These are phyloP conservation scores for Westerdykella aurantiaca DNA, from an alignment of 2,329 filamentous ascomycete species.

Conservation along the genomic window DNA sequence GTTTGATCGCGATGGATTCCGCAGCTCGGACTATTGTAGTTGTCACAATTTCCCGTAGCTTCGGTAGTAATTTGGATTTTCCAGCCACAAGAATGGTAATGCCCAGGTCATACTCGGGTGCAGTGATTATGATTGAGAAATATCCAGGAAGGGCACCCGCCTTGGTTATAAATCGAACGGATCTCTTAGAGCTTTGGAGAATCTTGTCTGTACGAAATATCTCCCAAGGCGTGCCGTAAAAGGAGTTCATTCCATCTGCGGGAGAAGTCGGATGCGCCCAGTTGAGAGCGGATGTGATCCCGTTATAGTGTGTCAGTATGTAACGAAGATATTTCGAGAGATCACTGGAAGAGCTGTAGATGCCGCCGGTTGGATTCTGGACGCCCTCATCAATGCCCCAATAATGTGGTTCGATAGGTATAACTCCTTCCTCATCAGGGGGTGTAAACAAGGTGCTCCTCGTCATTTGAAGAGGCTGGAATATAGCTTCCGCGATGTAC, in stretches of 20 bases:
- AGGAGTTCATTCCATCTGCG: constrained; percentile 31
- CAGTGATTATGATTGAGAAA: constrained; percentile 33
- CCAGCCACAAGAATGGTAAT: constrained; percentile 40
- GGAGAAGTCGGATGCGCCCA: constrained; percentile 42
- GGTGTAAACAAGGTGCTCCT: constrained; percentile 24
- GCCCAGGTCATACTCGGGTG: constrained; percentile 43
- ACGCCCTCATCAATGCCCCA: constrained; percentile 41
- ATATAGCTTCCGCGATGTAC: constrained; percentile 38
- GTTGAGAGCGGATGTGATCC: constrained; percentile 38
- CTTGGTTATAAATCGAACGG: constrained; percentile 44
- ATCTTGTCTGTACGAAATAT: constrained; percentile 41
- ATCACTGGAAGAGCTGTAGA: constrained; percentile 40
- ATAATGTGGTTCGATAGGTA: constrained; percentile 32
- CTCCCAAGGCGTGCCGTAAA: constrained; percentile 47
- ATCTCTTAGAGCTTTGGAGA: constrained; percentile 30
- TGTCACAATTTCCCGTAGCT: constrained; percentile 27
- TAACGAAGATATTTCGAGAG: constrained; percentile 42
- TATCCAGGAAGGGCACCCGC: constrained; percentile 42
- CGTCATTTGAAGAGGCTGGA: constrained; percentile 33
- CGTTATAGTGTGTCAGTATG: constrained; percentile 39
- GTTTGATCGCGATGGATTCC: constrained; percentile 26
- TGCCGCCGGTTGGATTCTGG: constrained; percentile 41
- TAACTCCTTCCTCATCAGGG: constrained; percentile 35
- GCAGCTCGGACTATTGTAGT: constrained; percentile 27
- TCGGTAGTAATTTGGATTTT: constrained; percentile 12